Percentiles rank a stretch among this genome's conserved stretches.
phyloP scores from a whole-genome alignment of 177 flowering plant species.

The Telopea speciosissima region DNA sequence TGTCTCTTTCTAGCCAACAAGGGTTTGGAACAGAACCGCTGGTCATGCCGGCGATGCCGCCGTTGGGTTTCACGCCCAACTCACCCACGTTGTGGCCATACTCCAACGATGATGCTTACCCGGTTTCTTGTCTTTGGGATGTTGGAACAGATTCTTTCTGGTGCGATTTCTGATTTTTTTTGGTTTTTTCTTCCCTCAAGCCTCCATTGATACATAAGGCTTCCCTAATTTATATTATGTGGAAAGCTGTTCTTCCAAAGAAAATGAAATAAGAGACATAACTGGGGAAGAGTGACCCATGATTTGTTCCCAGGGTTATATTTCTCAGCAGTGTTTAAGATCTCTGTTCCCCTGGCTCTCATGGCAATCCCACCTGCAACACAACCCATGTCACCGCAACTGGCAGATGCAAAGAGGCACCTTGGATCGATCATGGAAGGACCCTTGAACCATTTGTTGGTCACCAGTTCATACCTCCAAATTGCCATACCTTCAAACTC shows the following conservation, averaged over 20 bases:
- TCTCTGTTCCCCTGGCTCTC: no score
- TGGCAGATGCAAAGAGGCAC: constrained; percentile 76
- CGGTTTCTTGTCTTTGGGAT: constrained; percentile 44
- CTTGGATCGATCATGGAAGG: constrained; percentile 63
- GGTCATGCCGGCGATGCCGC: constrained; percentile 10
- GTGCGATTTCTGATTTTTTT: constrained; percentile 33
- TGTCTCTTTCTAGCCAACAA: constrained; percentile 27
- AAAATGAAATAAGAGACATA: not conserved
- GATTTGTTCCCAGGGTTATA: constrained; percentile 39
- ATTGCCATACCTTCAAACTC: constrained; percentile 50
- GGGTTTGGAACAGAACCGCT: constrained; percentile 12
- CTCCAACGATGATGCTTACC: constrained; percentile 27
- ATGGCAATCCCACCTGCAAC: constrained; percentile 70
- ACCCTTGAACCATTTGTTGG: constrained; percentile 56
- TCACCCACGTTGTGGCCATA: constrained; percentile 42
- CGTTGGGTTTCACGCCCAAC: constrained; percentile 10
- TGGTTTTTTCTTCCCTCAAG: not conserved
- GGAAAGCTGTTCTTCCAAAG: not conserved
- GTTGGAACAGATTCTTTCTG: constrained; percentile 38
- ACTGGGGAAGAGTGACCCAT: constrained; percentile 56
- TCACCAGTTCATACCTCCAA: constrained; percentile 61
- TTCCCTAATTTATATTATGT: no score
- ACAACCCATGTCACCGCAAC: constrained; percentile 47
- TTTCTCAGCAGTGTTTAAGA: no score
- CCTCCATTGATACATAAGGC: no score